Conservation (phyloP, 371 early-diverging fungal genomes). For the Rhizopus arrhizus region DNA sequence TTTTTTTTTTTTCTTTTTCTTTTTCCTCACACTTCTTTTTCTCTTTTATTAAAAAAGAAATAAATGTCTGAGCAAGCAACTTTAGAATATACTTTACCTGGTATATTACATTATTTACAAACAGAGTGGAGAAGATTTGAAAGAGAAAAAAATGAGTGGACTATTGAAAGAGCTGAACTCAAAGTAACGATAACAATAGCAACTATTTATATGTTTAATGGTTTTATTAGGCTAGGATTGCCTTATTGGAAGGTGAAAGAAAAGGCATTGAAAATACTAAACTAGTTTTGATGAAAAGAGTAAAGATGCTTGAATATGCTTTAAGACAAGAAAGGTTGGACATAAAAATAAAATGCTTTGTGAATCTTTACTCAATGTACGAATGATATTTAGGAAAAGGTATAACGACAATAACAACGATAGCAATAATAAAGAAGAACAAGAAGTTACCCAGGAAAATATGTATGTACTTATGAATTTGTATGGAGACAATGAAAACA, state of each 20-base stretch:
- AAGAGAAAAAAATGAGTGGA: slow-evolving; percentile 88
- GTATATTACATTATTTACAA: slow-evolving; percentile 83
- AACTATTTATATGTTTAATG: not conserved
- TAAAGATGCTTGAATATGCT: slow-evolving; percentile 91
- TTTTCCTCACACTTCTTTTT: not conserved
- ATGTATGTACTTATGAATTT: slow-evolving; percentile 12
- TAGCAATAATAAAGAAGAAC: slow-evolving; percentile 15
- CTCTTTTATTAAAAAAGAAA: not conserved
- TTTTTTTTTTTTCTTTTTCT: not conserved
- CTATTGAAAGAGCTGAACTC: slow-evolving; percentile 80
- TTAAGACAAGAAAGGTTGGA: slow-evolving; percentile 71
- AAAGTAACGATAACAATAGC: slow-evolving; percentile 55
- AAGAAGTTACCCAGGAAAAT: not conserved
- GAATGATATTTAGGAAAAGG: slow-evolving; percentile 21
- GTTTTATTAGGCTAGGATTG: slow-evolving; percentile 65
- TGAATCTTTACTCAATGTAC: not conserved
- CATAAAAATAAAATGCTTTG: not conserved
- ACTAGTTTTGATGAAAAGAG: slow-evolving; percentile 75
- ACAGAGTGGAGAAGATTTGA: slow-evolving; percentile 87
- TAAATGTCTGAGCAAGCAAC: slow-evolving; percentile 30
- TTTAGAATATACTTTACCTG: slow-evolving; percentile 75
- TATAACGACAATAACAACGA: slow-evolving; percentile 8
- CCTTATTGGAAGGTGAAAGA: slow-evolving; percentile 83
- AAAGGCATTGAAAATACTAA: slow-evolving; percentile 77
- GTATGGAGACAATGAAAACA: slow-evolving; percentile 3